Conservation (phyloP, 257 asterid species). For the Coffea canephora region DNA sequence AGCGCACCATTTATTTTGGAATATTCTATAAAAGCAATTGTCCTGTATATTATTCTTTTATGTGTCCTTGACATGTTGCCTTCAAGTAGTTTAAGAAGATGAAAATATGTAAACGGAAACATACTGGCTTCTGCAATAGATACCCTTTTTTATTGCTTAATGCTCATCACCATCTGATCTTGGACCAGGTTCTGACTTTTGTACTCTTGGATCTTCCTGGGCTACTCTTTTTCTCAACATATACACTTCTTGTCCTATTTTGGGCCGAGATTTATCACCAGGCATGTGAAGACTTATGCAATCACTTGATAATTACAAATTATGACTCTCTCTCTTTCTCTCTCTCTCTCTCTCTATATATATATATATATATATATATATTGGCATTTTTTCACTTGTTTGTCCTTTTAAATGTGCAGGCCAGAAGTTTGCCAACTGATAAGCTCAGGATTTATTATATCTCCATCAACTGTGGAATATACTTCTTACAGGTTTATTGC, state of each 20-base stretch:
- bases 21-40: not conserved
- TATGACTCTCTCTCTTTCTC: not conserved
- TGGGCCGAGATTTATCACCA: slow-evolving; percentile 99
- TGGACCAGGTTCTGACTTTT: slow-evolving; percentile 59
- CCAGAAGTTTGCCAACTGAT: slow-evolving; percentile 88
- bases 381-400: slow-evolving; percentile 19
- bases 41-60: not conserved
- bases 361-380: too few relatives aligned
- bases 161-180: not conserved
- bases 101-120: not conserved
- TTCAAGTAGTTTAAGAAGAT: not conserved
- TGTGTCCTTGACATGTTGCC: not conserved
- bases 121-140: not conserved
- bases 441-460: slow-evolving; percentile 68
- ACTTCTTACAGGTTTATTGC: slow-evolving; percentile 73
- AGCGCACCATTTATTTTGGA: not conserved
- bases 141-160: not conserved
- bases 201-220: slow-evolving; percentile 84
- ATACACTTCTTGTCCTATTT: slow-evolving; percentile 82
- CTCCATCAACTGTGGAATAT: slow-evolving; percentile 61
- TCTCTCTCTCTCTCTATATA: too few relatives aligned
- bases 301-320: not conserved
- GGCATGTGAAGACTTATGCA: slow-evolving; percentile 41
- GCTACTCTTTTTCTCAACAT: slow-evolving; percentile 85
- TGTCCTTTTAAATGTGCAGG: slow-evolving; percentile 53